These are phyloP conservation scores for Neoscytalidium dimidiatum DNA, from an alignment of 2,329 filamentous ascomycete species.

Conservation along the genomic window DNA sequence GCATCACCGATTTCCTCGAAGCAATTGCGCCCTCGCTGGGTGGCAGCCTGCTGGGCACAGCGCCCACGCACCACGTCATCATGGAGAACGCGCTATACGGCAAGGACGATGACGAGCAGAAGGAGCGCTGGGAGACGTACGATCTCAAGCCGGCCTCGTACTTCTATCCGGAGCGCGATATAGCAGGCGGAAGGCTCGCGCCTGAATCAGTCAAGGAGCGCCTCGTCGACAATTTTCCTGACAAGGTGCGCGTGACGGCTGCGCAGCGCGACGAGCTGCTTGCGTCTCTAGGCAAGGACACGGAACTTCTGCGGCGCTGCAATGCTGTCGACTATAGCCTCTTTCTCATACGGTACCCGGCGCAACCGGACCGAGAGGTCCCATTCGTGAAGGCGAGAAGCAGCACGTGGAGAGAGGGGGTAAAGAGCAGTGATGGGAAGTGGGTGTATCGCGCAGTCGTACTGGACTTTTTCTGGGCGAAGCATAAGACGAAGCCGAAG, in stretches of 20 bases:
- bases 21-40: constrained; percentile 60
- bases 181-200: constrained; percentile 64
- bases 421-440: constrained; percentile 62
- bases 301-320: constrained; percentile 59
- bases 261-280: constrained; percentile 60
- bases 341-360: constrained; percentile 64
- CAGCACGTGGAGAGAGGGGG: constrained; percentile 61
- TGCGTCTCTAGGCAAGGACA: constrained; percentile 60
- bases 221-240: constrained; percentile 67
- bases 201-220: constrained; percentile 66
- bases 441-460: constrained; percentile 69
- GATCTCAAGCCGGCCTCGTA: constrained; percentile 75
- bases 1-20: constrained; percentile 70
- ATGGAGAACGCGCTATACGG: constrained; percentile 77
- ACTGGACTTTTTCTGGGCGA: constrained; percentile 79
- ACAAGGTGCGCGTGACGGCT: constrained; percentile 61
- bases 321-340: constrained; percentile 77
- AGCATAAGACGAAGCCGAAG: constrained; percentile 67
- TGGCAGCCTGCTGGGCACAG: constrained; percentile 60
- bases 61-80: constrained; percentile 72
- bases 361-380: constrained; percentile 27
- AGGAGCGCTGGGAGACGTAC: constrained; percentile 66
- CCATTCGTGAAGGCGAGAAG: constrained; percentile 27
- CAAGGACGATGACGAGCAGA: constrained; percentile 46
- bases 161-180: constrained; percentile 74